A percentile compares a stretch with the other conserved stretches of the same genome.
These are phyloP conservation scores for Caloboletus firmus DNA, from an alignment of 1,284 basidiomycete genomes.

Conservation along the genomic window DNA sequence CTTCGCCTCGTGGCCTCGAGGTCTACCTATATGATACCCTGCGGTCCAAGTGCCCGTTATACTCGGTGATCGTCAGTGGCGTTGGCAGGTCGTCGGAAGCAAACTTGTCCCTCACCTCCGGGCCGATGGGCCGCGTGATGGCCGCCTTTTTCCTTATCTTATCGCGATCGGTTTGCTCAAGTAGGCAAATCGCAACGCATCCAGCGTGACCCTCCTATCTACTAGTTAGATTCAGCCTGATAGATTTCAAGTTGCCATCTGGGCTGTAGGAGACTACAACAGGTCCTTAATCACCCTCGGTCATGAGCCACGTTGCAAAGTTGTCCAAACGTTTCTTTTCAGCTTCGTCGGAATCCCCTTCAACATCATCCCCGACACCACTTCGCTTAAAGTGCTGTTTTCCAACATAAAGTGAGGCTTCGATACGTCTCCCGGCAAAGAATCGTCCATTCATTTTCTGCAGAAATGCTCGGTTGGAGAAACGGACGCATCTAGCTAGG, in stretches of 20 bases:
- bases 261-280: slow-evolving; percentile 3
- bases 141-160: too few species aligned
- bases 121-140: too few species aligned
- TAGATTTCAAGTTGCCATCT: too few species aligned
- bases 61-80: too few species aligned
- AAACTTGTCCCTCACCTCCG: too few species aligned
- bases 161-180: too few species aligned
- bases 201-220: too few species aligned
- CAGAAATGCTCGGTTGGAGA: not conserved
- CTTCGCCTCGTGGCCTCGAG: too few species aligned
- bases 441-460: slow-evolving; percentile 96
- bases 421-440: slow-evolving; percentile 83
- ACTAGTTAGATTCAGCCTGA: too few species aligned
- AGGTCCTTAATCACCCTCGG: slow-evolving; percentile 59
- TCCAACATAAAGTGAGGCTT: slow-evolving; percentile 79
- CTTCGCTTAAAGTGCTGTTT: slow-evolving; percentile 81
- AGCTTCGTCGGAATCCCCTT: slow-evolving; percentile 64
- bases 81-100: too few species aligned
- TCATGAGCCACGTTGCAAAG: slow-evolving; percentile 85
- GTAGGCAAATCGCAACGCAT: too few species aligned
- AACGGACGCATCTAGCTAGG: not conserved
- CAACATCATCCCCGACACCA: slow-evolving; percentile 57
- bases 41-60: not conserved
- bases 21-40: not conserved
- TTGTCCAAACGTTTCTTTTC: slow-evolving; percentile 85